phyloP scores from a whole-genome alignment of 768 basidiomycete genomes.

The Tylopilus plumbeoviolaceoides region DNA sequence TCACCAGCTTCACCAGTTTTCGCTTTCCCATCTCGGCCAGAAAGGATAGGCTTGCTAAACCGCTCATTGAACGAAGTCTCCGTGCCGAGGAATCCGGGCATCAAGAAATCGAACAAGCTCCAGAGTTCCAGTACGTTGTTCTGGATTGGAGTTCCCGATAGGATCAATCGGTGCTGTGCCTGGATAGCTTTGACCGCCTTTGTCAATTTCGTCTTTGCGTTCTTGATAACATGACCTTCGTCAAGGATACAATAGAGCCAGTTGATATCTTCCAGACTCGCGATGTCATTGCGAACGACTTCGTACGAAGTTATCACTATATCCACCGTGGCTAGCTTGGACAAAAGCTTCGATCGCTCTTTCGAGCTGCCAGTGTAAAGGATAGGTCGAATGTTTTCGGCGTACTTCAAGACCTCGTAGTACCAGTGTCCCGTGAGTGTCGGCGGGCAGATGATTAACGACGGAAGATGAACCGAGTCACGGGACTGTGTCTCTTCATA shows the following conservation, averaged over 20 bases:
- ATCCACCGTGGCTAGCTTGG: conserved; percentile 68
- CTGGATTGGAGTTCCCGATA: conserved; percentile 98
- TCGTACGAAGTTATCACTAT: conserved; percentile 98
- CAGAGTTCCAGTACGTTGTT: conserved; percentile 98
- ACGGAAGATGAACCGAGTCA: conserved; percentile 83
- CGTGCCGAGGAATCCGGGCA: conserved; percentile 99
- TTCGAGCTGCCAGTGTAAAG: conserved; percentile 86
- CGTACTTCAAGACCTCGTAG: conserved; percentile 94
- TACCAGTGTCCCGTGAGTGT: conserved; percentile 99
- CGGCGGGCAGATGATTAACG: conserved; percentile 93
- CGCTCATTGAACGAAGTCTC: conserved; percentile 92
- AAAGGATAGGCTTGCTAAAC: conserved; percentile 93
- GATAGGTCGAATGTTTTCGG: conserved; percentile 76
- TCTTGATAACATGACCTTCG: conserved; percentile 99
- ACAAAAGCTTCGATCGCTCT: conserved; percentile 68
- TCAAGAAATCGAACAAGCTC: conserved; percentile 98
- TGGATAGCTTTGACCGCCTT: conserved; percentile 90
- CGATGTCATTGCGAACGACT: conserved; percentile 91
- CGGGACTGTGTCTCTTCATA: conserved; percentile 62
- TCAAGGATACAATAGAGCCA: conserved; percentile 98
- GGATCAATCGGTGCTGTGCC: conserved; percentile 89
- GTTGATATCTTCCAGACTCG: conserved; percentile 62
- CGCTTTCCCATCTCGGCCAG: conserved; percentile 91
- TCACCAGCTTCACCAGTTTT: conserved; percentile 92
- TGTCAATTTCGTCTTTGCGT: conserved; percentile 95